phyloP scores from a whole-genome alignment of 75 land plant species.

The Adiantum capillusveneris region DNA sequence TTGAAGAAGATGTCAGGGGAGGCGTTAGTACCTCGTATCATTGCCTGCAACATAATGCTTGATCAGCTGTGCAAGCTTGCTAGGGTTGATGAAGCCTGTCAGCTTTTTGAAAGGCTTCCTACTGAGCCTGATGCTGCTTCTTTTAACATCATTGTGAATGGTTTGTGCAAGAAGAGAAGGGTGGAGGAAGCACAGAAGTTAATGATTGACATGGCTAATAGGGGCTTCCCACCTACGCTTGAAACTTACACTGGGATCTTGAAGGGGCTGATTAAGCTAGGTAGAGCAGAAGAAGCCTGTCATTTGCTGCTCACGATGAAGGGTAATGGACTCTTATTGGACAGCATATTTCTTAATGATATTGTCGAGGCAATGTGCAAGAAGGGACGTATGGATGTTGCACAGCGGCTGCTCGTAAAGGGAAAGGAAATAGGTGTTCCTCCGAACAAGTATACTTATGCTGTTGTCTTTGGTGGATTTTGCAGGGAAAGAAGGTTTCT shows the following conservation, averaged over 20 bases:
- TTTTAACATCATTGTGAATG: constrained; percentile 29
- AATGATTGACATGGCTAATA: constrained; percentile 6
- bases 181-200: constrained; percentile 14
- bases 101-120: constrained; percentile 12
- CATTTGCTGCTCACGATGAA: constrained; percentile 18
- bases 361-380: constrained; percentile 17
- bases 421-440: constrained; percentile 17
- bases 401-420: constrained; percentile 11
- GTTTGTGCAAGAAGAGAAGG: constrained; percentile 19
- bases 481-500: constrained; percentile 1
- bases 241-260: constrained; percentile 10
- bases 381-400: constrained; percentile 16
- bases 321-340: constrained; percentile 9
- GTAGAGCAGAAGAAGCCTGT: constrained; percentile 16
- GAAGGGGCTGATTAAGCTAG: constrained; percentile 1
- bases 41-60: constrained; percentile 15
- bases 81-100: constrained; percentile 11
- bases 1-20: constrained; percentile 14
- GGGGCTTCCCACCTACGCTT: constrained; percentile 4
- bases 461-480: constrained; percentile 7
- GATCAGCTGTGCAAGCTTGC: constrained; percentile 16
- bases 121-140: constrained; percentile 25
- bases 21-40: constrained; percentile 1
- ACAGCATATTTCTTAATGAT: constrained; percentile 18
- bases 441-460: constrained; percentile 54